Percentiles rank a stretch among this genome's conserved stretches.
These are phyloP conservation scores for Teratosphaeria viscida DNA, from an alignment of 2,329 filamentous ascomycete genomes.

Conservation along the genomic window DNA sequence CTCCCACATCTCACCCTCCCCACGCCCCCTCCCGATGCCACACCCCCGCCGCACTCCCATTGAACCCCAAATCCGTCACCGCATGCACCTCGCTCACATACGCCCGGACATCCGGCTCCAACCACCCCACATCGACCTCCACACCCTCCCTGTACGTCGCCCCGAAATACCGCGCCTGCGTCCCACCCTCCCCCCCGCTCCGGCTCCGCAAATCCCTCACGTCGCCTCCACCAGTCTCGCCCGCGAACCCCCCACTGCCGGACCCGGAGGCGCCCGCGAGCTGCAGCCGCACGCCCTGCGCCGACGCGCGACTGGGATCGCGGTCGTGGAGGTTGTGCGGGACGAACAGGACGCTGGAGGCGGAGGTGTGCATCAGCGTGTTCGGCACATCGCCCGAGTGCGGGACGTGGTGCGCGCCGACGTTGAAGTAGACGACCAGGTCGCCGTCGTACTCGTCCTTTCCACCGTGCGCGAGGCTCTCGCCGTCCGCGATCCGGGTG, in stretches of 20 bases:
- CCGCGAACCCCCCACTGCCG: slow-evolving; percentile 15
- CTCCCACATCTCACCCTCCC: not conserved
- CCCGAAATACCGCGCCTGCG: slow-evolving; percentile 18
- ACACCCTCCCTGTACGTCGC: slow-evolving; percentile 17
- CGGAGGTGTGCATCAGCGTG: slow-evolving; percentile 22
- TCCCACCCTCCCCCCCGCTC: slow-evolving; percentile 3
- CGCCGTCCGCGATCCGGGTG: slow-evolving; percentile 38
- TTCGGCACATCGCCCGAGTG: slow-evolving; percentile 21
- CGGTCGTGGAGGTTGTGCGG: slow-evolving; percentile 24
- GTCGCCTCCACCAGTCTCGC: not conserved
- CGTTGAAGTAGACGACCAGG: slow-evolving; percentile 41
- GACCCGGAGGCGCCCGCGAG: slow-evolving; percentile 13
- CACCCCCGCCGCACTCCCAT: slow-evolving; percentile 17
- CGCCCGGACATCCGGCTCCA: slow-evolving; percentile 17
- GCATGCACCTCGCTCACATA: slow-evolving; percentile 14
- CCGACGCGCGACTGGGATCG: slow-evolving; percentile 18
- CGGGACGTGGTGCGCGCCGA: slow-evolving; percentile 43
- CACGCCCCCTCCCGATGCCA: slow-evolving; percentile 7
- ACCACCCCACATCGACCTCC: slow-evolving; percentile 14
- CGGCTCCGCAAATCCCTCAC: slow-evolving; percentile 9
- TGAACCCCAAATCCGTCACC: slow-evolving; percentile 16
- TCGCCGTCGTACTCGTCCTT: slow-evolving; percentile 14
- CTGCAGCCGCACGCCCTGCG: slow-evolving; percentile 22
- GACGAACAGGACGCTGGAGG: slow-evolving; percentile 22
- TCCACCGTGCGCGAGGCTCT: slow-evolving; percentile 33